Conservation (phyloP, 306 rosid genomes). For the Quercus suber region DNA sequence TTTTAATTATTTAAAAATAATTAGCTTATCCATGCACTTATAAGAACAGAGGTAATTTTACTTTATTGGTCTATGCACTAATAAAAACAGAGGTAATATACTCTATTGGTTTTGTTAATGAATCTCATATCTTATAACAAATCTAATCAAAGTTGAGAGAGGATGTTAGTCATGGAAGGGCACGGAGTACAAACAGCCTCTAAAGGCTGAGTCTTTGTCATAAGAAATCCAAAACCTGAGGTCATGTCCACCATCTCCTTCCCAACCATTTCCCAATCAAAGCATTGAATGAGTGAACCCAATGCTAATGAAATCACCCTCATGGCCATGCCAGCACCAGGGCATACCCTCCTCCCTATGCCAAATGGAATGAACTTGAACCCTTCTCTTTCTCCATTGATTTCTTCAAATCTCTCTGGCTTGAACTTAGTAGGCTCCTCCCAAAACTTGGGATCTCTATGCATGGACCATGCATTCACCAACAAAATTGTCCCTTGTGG, state of each 20-base stretch:
- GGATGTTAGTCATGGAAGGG: neutral
- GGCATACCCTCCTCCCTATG: constrained; percentile 16
- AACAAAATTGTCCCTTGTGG: constrained; percentile 45
- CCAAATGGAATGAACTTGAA: constrained; percentile 32
- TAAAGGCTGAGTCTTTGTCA: constrained; percentile 29
- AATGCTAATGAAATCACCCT: constrained; percentile 16
- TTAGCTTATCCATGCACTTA: too few species aligned
- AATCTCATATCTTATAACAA: neutral
- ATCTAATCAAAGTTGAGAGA: neutral
- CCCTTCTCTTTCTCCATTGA: neutral
- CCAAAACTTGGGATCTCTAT: constrained; percentile 34
- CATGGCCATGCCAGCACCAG: constrained; percentile 1
- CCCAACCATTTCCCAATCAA: constrained; percentile 28
- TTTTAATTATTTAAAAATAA: too few species aligned
- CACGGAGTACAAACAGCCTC: constrained; percentile 23
- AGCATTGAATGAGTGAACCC: constrained; percentile 28
- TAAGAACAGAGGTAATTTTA: too few species aligned
- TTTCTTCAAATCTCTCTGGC: constrained; percentile 44
- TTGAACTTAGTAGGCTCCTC: constrained; percentile 10
- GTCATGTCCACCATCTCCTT: constrained; percentile 28
- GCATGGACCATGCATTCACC: constrained; percentile 42
- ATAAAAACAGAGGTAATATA: too few species aligned
- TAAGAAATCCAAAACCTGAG: neutral
- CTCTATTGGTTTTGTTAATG: too few species aligned
- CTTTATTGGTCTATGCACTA: too few species aligned